These are phyloP conservation scores for Epichloe sp. DNA, from an alignment of 2,329 filamentous ascomycete species.

Conservation along the genomic window DNA sequence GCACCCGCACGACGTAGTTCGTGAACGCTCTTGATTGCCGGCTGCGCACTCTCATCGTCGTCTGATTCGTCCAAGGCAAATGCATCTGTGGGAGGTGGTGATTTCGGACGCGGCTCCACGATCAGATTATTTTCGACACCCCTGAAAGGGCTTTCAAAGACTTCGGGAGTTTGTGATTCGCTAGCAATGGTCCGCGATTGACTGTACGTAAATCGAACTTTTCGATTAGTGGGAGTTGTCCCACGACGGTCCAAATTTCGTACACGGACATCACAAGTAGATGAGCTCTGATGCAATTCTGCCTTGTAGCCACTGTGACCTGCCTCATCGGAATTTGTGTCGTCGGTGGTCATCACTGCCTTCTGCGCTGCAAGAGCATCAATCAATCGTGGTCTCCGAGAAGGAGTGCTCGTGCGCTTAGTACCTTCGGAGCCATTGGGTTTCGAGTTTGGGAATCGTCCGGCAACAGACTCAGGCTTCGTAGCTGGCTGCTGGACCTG, in stretches of 20 bases:
- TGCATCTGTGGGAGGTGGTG: conserved; percentile 12
- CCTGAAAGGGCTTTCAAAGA: conserved; percentile 8
- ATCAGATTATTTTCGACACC: conserved; percentile 7
- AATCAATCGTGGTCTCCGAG: conserved; percentile 8
- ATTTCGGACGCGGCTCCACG: conserved; percentile 10
- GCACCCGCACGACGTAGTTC: conserved; percentile 53
- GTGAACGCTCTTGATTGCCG: conserved; percentile 49
- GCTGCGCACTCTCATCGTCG: conserved; percentile 28
- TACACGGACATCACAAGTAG: conserved; percentile 8
- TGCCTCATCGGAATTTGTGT: not conserved
- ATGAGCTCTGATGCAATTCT: not conserved
- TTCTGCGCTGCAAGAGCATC: conserved; percentile 9
- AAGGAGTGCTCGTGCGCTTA: not conserved
- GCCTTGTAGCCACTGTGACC: not conserved
- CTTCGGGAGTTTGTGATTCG: conserved; percentile 15
- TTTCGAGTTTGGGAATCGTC: not conserved
- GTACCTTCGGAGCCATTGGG: not conserved
- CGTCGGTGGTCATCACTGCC: not conserved
- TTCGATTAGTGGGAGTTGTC: conserved; percentile 15
- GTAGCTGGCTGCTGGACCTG: not conserved
- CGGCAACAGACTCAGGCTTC: not conserved
- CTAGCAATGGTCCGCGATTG: conserved; percentile 18
- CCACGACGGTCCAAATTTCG: conserved; percentile 15
- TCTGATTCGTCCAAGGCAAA: conserved; percentile 21
- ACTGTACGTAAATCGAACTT: conserved; percentile 23